phyloP scores from a whole-genome alignment of 352 stramenopile species.

The Bremia lactucae region DNA sequence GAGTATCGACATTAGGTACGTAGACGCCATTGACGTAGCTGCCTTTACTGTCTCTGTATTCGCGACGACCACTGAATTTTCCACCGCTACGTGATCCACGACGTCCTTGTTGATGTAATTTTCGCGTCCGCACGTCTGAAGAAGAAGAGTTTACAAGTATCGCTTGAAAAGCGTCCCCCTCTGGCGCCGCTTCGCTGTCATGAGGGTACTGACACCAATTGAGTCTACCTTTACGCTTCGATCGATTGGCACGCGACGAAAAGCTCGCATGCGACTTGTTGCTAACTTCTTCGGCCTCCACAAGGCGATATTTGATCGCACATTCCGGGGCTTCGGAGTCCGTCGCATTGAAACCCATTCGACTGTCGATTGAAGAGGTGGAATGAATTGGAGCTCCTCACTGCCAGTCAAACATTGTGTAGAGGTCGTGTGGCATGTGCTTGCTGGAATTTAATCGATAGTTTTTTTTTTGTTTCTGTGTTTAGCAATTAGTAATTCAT shows the following conservation, averaged over 20 bases:
- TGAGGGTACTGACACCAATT: slow-evolving; percentile 66
- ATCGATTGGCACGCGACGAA: slow-evolving; percentile 3
- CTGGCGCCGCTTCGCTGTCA: slow-evolving; percentile 5
- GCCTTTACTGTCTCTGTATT: slow-evolving; percentile 43
- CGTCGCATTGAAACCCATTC: slow-evolving; percentile 21
- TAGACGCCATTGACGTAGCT: slow-evolving; percentile 73
- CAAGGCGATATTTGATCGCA: slow-evolving; percentile 71
- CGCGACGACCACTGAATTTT: slow-evolving; percentile 30
- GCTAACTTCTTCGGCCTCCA: slow-evolving; percentile 72
- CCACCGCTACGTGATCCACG: slow-evolving; percentile 17
- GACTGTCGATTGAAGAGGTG: slow-evolving; percentile 9
- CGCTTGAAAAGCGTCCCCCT: not conserved
- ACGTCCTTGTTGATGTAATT: slow-evolving; percentile 14
- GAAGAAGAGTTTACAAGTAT: not conserved
- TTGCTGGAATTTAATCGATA: no score
- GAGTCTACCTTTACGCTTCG: slow-evolving; percentile 60
- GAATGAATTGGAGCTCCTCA: slow-evolving; percentile 3
- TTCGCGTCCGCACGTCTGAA: slow-evolving; percentile 4
- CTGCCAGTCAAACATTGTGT: slow-evolving; percentile 18
- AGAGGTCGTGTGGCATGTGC: not conserved
- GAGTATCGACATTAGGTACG: slow-evolving; percentile 55
- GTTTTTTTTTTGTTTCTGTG: no score
- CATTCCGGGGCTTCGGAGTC: slow-evolving; percentile 12
- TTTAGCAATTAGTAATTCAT: no score
- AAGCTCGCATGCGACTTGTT: slow-evolving; percentile 15